Percentiles rank a stretch among this genome's conserved stretches.
Conservation (phyloP, 345 rosid species). For the Sapria himalayana region DNA sequence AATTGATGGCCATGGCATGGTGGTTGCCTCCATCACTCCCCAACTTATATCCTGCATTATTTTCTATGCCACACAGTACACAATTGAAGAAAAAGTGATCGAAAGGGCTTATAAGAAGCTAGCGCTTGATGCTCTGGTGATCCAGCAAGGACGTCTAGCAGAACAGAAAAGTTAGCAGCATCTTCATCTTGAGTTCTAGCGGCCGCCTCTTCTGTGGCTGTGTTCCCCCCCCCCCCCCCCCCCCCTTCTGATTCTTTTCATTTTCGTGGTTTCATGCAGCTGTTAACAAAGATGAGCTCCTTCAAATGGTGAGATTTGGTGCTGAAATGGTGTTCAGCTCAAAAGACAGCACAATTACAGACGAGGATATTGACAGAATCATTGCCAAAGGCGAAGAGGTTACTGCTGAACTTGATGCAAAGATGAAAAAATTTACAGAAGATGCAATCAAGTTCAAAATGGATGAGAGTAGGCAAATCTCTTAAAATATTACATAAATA, state of each 20-base stretch:
- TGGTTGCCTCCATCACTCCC: no score
- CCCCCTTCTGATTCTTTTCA: no score
- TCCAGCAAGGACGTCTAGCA: conserved; percentile 91
- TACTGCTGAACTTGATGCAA: conserved; percentile 94
- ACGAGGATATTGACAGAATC: conserved; percentile 94
- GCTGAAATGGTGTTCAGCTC: conserved; percentile 99
- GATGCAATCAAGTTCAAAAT: conserved; percentile 92
- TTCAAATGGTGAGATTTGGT: conserved; percentile 98
- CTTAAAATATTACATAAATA: no score
- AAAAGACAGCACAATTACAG: conserved; percentile 90
- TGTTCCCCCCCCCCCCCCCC: no score
- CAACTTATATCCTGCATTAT: no score
- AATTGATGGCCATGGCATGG: no score
- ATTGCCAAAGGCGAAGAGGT: conserved; percentile 97
- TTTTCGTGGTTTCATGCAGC: conserved; percentile 31
- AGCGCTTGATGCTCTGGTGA: conserved; percentile 93
- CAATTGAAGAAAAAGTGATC: conserved; percentile 97
- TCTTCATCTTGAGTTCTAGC: conserved; percentile 6
- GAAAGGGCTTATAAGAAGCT: conserved; percentile 98
- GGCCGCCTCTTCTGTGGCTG: no score
- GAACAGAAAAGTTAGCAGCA: conserved; percentile 83
- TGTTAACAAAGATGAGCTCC: conserved; percentile 96
- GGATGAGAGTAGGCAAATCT: conserved; percentile 65
- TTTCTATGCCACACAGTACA: conserved; percentile 75
- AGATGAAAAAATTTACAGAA: conserved; percentile 95